phyloP scores from a whole-genome alignment of 2,329 filamentous ascomycete genomes.

The Cladosporium sphaerospermum region DNA sequence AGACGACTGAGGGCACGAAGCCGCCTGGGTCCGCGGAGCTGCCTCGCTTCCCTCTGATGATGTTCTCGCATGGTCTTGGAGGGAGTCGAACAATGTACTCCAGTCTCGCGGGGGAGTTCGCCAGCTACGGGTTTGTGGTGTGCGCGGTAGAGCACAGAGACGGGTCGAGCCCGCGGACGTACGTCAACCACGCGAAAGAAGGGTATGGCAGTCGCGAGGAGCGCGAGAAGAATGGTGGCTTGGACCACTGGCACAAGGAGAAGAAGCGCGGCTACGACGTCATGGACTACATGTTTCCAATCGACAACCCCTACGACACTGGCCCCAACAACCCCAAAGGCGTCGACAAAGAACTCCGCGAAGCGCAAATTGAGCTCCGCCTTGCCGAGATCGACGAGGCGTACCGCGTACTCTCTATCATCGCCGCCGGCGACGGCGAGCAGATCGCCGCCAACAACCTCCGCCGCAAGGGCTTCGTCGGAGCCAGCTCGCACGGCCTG shows the following conservation, averaged over 20 bases:
- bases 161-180: slow-evolving; percentile 56
- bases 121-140: slow-evolving; percentile 60
- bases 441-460: slow-evolving; percentile 49
- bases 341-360: slow-evolving; percentile 54
- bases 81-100: slow-evolving; percentile 59
- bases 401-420: slow-evolving; percentile 49
- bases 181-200: slow-evolving; percentile 48
- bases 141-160: slow-evolving; percentile 61
- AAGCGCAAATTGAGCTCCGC: slow-evolving; percentile 57
- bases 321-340: slow-evolving; percentile 52
- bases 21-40: slow-evolving; percentile 30
- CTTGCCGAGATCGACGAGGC: slow-evolving; percentile 61
- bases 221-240: slow-evolving; percentile 18
- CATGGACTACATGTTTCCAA: slow-evolving; percentile 57
- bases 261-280: slow-evolving; percentile 23
- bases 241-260: slow-evolving; percentile 24
- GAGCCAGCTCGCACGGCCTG: slow-evolving; percentile 54
- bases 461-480: slow-evolving; percentile 51
- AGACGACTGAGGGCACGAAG: slow-evolving; percentile 36
- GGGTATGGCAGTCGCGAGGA: slow-evolving; percentile 21
- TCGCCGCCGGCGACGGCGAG: slow-evolving; percentile 50
- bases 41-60: slow-evolving; percentile 54
- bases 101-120: slow-evolving; percentile 59
- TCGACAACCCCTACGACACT: slow-evolving; percentile 43
- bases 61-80: slow-evolving; percentile 62